Evolutionary conservation across 2,329 filamentous ascomycete species (phyloP).

Genomic region (Apiospora koreana): DNA sequence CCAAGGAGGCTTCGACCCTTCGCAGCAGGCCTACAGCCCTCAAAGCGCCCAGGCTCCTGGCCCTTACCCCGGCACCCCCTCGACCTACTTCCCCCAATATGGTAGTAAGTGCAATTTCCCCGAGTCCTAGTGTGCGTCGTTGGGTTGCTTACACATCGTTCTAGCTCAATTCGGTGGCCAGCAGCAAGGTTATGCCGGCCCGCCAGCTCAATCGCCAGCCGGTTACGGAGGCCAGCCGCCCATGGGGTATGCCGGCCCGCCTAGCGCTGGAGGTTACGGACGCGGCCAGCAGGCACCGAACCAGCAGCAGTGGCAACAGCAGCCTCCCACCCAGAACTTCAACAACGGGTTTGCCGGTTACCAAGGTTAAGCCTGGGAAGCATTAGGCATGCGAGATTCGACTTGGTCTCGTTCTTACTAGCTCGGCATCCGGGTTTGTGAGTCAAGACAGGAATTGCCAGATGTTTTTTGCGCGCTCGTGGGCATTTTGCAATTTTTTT

Average conservation of each 20-base stretch:
- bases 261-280: conserved; percentile 77
- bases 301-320: conserved; percentile 51
- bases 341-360: conserved; percentile 65
- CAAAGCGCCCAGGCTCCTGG: conserved; percentile 71
- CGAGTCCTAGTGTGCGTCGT: not conserved
- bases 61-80: conserved; percentile 76
- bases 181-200: conserved; percentile 66
- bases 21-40: conserved; percentile 68
- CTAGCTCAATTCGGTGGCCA: conserved; percentile 62
- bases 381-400: conserved; percentile 11
- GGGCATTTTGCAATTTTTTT: not conserved
- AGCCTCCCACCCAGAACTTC: conserved; percentile 56
- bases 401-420: conserved; percentile 21
- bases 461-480: not conserved
- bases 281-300: conserved; percentile 61
- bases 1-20: conserved; percentile 71
- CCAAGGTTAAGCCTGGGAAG: conserved; percentile 49
- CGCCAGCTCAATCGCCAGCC: conserved; percentile 61
- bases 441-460: not conserved
- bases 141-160: conserved; percentile 41
- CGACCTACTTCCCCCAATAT: conserved; percentile 91
- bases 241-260: conserved; percentile 70
- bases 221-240: conserved; percentile 63
- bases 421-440: not conserved
- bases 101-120: conserved; percentile 61